These are phyloP conservation scores for Spiraea crenata DNA, from an alignment of 331 rosid genomes.

Conservation along the genomic window DNA sequence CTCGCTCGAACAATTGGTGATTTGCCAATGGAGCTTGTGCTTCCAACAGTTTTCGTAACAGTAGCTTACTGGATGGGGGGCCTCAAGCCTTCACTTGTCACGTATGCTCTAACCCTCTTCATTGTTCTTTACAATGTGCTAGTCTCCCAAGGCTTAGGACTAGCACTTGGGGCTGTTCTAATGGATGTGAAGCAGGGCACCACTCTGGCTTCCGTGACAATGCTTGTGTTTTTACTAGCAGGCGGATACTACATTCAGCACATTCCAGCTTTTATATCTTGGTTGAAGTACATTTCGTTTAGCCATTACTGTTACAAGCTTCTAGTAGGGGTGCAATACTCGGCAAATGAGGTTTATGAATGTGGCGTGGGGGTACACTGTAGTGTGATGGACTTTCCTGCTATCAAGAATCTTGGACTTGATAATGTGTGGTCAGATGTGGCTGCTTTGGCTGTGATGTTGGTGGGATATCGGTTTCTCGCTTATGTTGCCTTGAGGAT, in stretches of 20 bases:
- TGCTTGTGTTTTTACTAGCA: slow-evolving; percentile 77
- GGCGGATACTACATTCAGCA: slow-evolving; percentile 94
- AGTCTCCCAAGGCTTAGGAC: slow-evolving; percentile 88
- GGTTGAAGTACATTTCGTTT: slow-evolving; percentile 84
- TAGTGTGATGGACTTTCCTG: slow-evolving; percentile 62
- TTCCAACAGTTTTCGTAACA: slow-evolving; percentile 73
- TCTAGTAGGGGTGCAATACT: slow-evolving; percentile 74
- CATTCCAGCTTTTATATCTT: slow-evolving; percentile 76
- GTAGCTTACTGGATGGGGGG: slow-evolving; percentile 94
- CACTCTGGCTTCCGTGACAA: slow-evolving; percentile 86
- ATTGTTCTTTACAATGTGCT: slow-evolving; percentile 74
- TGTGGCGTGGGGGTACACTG: slow-evolving; percentile 57
- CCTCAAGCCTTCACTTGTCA: slow-evolving; percentile 59
- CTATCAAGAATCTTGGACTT: slow-evolving; percentile 56
- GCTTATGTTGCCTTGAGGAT: slow-evolving; percentile 82
- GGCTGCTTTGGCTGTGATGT: slow-evolving; percentile 70
- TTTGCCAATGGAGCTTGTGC: slow-evolving; percentile 92
- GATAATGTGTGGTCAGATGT: slow-evolving; percentile 68
- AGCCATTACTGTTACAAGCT: slow-evolving; percentile 88
- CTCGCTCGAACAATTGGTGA: slow-evolving; percentile 78
- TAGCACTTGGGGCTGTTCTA: slow-evolving; percentile 88
- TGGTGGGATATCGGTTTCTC: slow-evolving; percentile 74
- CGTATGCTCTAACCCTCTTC: slow-evolving; percentile 64
- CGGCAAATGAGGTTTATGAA: slow-evolving; percentile 50
- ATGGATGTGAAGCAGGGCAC: slow-evolving; percentile 92